A percentile compares a stretch with the other conserved stretches of the same genome.
Evolutionary conservation across 192 early-diverging fungal species (phyloP).

Genomic region (Neocallimastix lanati): DNA sequence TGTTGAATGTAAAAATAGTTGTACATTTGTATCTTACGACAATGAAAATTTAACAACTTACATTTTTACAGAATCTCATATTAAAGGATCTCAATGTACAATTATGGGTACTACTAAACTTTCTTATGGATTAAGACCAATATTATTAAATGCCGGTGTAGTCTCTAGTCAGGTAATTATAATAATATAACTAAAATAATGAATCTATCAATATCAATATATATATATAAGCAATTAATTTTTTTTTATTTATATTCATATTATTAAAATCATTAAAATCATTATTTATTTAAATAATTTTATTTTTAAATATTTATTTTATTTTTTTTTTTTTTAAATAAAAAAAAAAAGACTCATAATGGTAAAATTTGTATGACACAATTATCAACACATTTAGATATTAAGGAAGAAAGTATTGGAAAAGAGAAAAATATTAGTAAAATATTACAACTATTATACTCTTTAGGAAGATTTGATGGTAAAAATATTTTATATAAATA

Average conservation of each 20-base stretch:
- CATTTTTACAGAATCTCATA: slow-evolving; percentile 13
- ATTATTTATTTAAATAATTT: no score
- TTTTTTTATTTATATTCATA: no score
- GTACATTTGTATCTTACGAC: slow-evolving; percentile 21
- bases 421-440: slow-evolving; percentile 25
- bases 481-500: no score
- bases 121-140: slow-evolving; percentile 22
- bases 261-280: no score
- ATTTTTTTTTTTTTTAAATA: no score
- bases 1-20: slow-evolving; percentile 1
- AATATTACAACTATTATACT: slow-evolving; percentile 16
- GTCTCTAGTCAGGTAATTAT: slow-evolving; percentile 21
- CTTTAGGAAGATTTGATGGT: slow-evolving; percentile 18
- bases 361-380: slow-evolving; percentile 15
- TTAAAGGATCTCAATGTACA: slow-evolving; percentile 16
- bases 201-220: no score
- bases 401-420: not conserved
- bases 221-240: no score
- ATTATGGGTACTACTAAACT: slow-evolving; percentile 19
- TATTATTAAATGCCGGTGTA: slow-evolving; percentile 12
- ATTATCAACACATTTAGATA: slow-evolving; percentile 15
- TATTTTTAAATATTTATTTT: no score
- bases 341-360: slow-evolving; percentile 10
- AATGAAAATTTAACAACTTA: slow-evolving; percentile 20
- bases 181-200: not conserved